These are phyloP conservation scores for Aspergillus terreus DNA, from an alignment of 2,329 filamentous ascomycete species.

Conservation along the genomic window DNA sequence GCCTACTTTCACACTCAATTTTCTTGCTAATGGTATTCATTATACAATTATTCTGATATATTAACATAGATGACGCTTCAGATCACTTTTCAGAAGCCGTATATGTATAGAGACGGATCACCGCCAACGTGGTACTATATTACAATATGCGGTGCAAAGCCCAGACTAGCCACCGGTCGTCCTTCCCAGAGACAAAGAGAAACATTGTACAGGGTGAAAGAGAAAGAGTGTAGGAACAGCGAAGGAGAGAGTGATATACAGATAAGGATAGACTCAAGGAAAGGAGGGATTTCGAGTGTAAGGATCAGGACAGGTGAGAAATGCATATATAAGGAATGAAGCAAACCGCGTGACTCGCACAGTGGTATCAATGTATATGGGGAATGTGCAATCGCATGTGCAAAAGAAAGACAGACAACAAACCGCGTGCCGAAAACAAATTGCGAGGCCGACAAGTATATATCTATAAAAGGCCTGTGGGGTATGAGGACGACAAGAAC, in stretches of 20 bases:
- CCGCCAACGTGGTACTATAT: slow-evolving; percentile 26
- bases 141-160: slow-evolving; percentile 26
- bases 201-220: slow-evolving; percentile 19
- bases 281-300: slow-evolving; percentile 12
- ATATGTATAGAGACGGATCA: slow-evolving; percentile 19
- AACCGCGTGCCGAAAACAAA: slow-evolving; percentile 23
- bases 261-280: slow-evolving; percentile 17
- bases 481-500: slow-evolving; percentile 34
- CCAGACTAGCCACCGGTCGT: slow-evolving; percentile 18
- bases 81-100: slow-evolving; percentile 11
- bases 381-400: slow-evolving; percentile 18
- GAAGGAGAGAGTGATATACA: slow-evolving; percentile 7
- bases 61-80: neutral
- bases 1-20: too few relatives aligned
- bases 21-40: too few relatives aligned
- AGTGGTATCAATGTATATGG: slow-evolving; percentile 24
- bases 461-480: slow-evolving; percentile 31
- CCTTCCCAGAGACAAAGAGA: slow-evolving; percentile 21
- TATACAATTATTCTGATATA: too few relatives aligned
- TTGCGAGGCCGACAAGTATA: slow-evolving; percentile 36
- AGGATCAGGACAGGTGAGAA: slow-evolving; percentile 7
- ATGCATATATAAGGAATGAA: slow-evolving; percentile 21
- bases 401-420: slow-evolving; percentile 20
- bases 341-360: slow-evolving; percentile 31
- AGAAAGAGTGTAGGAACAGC: neutral